phyloP scores from a whole-genome alignment of 176 grass and related monocot genomes.

The Triticum monococcum region DNA sequence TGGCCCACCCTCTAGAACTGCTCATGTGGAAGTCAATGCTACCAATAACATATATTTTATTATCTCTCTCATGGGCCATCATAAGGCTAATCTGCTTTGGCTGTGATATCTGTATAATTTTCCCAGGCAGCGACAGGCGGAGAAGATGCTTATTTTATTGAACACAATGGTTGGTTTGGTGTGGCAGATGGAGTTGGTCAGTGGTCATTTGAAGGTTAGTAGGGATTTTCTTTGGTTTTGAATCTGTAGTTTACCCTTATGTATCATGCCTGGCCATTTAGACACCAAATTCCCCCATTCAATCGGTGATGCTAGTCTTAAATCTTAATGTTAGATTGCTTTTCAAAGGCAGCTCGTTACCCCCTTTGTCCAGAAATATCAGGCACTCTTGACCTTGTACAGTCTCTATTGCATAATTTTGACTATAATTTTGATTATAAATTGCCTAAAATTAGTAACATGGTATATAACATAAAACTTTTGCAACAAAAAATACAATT shows the following conservation, averaged over 20 bases:
- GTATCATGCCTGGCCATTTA: neutral
- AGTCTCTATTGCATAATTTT: neutral
- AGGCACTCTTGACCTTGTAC: neutral
- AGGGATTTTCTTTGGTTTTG: neutral
- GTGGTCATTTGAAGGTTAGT: constrained; percentile 90
- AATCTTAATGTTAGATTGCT: neutral
- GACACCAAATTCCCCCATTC: neutral
- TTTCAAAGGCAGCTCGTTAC: neutral
- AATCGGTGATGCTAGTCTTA: neutral
- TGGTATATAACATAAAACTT: neutral
- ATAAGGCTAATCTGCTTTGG: neutral
- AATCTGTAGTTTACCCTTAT: constrained; percentile 16
- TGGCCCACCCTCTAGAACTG: neutral
- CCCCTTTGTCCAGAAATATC: neutral
- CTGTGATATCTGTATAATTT: constrained; percentile 10
- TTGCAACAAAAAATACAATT: neutral
- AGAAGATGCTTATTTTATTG: constrained; percentile 91
- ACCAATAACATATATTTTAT: neutral
- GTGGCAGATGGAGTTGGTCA: constrained; percentile 97
- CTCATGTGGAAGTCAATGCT: neutral
- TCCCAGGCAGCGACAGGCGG: constrained; percentile 70
- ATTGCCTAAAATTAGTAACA: neutral
- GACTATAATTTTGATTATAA: neutral
- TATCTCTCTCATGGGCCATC: neutral
- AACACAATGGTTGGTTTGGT: constrained; percentile 70